Evolutionary conservation across 139 green algal species (phyloP).

Genomic region (Auxenochlorella protothecoides): DNA sequence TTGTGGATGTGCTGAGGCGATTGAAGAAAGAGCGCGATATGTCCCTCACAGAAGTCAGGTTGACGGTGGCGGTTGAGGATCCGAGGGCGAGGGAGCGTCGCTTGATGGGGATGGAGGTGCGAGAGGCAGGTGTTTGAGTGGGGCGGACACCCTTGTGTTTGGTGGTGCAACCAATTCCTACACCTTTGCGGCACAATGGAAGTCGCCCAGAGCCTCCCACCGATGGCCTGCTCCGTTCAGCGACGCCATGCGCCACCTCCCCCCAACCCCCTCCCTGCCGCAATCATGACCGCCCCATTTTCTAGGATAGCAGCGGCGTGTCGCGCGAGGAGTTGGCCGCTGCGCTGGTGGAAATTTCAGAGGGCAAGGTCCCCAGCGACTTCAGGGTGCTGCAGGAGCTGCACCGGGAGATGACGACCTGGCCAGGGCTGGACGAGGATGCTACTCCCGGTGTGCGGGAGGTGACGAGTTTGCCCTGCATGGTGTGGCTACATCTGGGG

Average conservation of each 20-base stretch:
- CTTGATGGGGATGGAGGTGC: conserved; percentile 54
- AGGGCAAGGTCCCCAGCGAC: conserved; percentile 69
- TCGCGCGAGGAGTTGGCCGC: conserved; percentile 78
- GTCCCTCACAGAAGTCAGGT: conserved; percentile 63
- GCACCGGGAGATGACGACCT: conserved; percentile 62
- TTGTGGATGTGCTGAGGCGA: conserved; percentile 48
- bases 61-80: conserved; percentile 77
- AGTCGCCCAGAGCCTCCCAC: too few species aligned
- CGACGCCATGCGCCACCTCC: neutral
- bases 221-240: neutral
- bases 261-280: neutral
- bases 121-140: neutral
- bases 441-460: conserved; percentile 7
- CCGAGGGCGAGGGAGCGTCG: conserved; percentile 39
- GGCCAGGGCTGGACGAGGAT: conserved; percentile 45
- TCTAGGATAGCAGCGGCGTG: conserved; percentile 58
- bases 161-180: neutral
- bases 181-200: neutral
- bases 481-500: too few species aligned
- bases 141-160: neutral
- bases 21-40: conserved; percentile 73
- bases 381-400: conserved; percentile 73
- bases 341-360: conserved; percentile 64
- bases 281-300: neutral
- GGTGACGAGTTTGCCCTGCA: too few species aligned